Conservation (phyloP, 2,329 filamentous ascomycete genomes). For the Salinomyces thailandicus region DNA sequence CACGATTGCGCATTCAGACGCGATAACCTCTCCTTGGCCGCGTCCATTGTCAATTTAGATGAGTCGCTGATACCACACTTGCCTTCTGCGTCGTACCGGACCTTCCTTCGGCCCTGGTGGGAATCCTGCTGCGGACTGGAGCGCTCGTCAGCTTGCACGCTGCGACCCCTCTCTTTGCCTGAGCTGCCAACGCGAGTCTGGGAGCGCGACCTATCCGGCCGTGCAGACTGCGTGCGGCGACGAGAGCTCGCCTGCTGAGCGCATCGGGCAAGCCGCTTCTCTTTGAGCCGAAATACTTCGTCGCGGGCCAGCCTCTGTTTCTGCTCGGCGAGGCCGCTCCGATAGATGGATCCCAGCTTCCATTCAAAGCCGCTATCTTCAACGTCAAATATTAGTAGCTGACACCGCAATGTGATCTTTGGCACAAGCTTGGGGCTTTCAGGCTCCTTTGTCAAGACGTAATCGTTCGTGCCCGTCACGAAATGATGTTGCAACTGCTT, state of each 20-base stretch:
- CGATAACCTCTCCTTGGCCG: constrained; percentile 66
- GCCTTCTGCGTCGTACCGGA: constrained; percentile 70
- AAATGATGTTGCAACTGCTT: constrained; percentile 92
- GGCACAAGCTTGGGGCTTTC: constrained; percentile 80
- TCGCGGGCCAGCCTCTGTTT: constrained; percentile 80
- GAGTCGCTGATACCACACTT: constrained; percentile 60
- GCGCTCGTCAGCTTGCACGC: constrained; percentile 17
- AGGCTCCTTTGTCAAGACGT: constrained; percentile 74
- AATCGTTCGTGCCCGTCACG: constrained; percentile 75
- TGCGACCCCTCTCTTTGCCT: constrained; percentile 30
- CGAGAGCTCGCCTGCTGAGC: constrained; percentile 42
- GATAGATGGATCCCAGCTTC: constrained; percentile 91
- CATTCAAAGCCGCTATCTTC: constrained; percentile 97
- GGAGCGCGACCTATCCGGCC: constrained; percentile 29
- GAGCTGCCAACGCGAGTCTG: constrained; percentile 9
- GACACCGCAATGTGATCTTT: constrained; percentile 70
- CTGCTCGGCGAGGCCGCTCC: constrained; percentile 78
- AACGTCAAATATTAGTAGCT: constrained; percentile 77
- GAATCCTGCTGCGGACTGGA: constrained; percentile 17
- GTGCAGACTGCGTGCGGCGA: constrained; percentile 43
- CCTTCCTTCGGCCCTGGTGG: constrained; percentile 28
- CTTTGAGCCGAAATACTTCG: constrained; percentile 79
- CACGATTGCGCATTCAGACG: constrained; percentile 79
- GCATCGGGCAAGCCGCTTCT: constrained; percentile 68
- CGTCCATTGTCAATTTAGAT: constrained; percentile 61